Percentiles rank a stretch among this genome's conserved stretches.
phyloP scores from a whole-genome alignment of 1,284 basidiomycete species.

The Cryptococcus sp. region DNA sequence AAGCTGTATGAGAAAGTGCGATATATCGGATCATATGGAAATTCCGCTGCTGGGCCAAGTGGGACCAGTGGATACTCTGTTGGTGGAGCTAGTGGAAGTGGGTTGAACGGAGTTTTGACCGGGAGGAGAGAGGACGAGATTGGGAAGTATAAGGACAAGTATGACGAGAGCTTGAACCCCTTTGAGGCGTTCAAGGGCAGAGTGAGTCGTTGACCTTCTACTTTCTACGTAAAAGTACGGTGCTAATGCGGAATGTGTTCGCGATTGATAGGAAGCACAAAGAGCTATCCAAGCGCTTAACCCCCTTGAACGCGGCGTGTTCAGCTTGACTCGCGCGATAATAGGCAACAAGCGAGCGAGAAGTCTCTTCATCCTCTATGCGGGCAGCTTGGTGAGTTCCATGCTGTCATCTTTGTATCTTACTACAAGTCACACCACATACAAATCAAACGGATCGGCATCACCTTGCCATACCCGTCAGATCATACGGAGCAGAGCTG shows the following conservation, averaged over 20 bases:
- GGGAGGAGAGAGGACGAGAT: conserved; percentile 65
- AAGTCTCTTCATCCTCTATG: conserved; percentile 51
- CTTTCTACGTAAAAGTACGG: too few relatives aligned
- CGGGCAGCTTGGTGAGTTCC: conserved; percentile 43
- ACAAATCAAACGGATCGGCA: too few relatives aligned
- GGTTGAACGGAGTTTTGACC: conserved; percentile 39
- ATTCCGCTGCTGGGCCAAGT: conserved; percentile 8
- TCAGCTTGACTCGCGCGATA: conserved; percentile 79
- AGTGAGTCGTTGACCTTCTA: conserved; percentile 59
- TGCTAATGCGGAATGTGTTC: neutral
- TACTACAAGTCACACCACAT: neutral
- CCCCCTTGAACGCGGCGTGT: conserved; percentile 83
- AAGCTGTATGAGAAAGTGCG: conserved; percentile 96
- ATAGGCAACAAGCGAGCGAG: conserved; percentile 83
- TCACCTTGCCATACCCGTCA: too few relatives aligned
- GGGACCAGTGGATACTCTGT: conserved; percentile 10
- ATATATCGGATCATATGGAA: conserved; percentile 89
- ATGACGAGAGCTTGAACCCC: conserved; percentile 95
- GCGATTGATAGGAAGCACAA: conserved; percentile 74
- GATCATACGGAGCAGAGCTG: neutral
- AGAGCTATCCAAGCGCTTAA: conserved; percentile 89
- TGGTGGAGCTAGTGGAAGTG: conserved; percentile 14
- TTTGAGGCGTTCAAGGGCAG: conserved; percentile 95
- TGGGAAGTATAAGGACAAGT: conserved; percentile 83
- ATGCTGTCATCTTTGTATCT: neutral